Conservation (phyloP, 108 stramenopile species). For the Cyclotella sp. region DNA sequence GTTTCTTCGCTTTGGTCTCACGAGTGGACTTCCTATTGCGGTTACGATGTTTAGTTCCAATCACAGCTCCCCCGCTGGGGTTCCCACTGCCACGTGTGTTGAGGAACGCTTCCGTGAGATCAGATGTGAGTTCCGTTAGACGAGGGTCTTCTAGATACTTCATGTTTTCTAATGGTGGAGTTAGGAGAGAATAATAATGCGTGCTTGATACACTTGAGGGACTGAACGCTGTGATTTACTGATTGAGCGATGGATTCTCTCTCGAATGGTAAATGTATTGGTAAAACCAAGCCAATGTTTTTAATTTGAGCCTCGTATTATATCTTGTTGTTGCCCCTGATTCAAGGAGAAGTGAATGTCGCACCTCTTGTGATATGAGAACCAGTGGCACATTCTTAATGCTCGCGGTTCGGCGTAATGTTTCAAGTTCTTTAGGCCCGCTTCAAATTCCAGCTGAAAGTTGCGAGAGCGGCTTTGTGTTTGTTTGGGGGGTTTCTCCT, state of each 20-base stretch:
- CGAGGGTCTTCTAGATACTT: constrained; percentile 84
- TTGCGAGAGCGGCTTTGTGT: too few species aligned
- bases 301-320: constrained; percentile 10
- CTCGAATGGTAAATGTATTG: background rate
- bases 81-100: constrained; percentile 46
- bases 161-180: constrained; percentile 45
- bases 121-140: constrained; percentile 72
- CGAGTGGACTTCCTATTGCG: constrained; percentile 3
- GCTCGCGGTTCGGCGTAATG: background rate
- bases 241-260: too few species aligned
- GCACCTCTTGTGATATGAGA: constrained; percentile 17
- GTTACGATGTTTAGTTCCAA: background rate
- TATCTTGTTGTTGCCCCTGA: constrained; percentile 21
- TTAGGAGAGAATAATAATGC: background rate
- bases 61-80: constrained; percentile 2
- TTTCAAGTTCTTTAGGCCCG: background rate
- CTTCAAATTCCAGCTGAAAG: background rate
- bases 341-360: constrained; percentile 27
- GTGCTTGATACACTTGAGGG: background rate
- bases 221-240: background rate
- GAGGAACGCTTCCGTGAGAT: constrained; percentile 66
- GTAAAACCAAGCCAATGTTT: background rate
- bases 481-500: too few species aligned
- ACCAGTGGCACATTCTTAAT: constrained; percentile 16
- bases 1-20: constrained; percentile 14